Base-by-base conservation (phyloP, 495 filamentous ascomycete genomes). In the Aspergillus heteromorphus region DNA sequence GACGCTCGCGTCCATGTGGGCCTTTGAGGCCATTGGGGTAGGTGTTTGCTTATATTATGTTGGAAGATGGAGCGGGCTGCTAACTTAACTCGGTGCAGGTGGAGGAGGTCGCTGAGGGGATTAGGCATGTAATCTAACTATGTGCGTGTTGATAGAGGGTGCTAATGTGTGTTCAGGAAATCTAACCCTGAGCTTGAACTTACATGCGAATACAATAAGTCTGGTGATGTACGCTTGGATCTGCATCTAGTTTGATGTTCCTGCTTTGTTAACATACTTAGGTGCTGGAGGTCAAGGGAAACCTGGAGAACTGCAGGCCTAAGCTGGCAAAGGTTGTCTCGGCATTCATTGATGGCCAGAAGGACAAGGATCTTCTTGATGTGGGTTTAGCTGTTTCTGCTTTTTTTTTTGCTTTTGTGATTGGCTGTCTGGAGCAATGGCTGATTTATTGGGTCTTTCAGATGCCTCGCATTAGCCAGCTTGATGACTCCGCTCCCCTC, bases 331-430 rank as follows among this genome's bases (percentile, higher is more conserved):
- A 19, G 0, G 0, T 62, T 7, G 42, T 66, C 8, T 55, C 61
- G 1, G 23, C 29, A 2, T 64, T 63, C 19, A 61, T 70, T 41
- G 57, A 63, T 13, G 42, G 56, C 6, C 57, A 70, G 9, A 57
- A 36, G 11, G 48, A 57, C 16, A 64, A 65, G 27, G 61, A 70
- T 41, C 48, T 68, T 4, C 40, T 68, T 11, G 63, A 68, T 54
- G 67, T 70, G 54, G 17, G 60, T 42, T 9, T 50, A 2, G 5
- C 20, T 8, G 10, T 34, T 4, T 51, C 19, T 7, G 34, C 6
- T 1, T 36, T 14, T 23, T 17, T 21, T 43, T 9, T 7, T 14
- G 25, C 7, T 10, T 25, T 20, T 25, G 8, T 13, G 0, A 14
- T 45, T 4, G 1, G 5, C 19, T n/a, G n/a, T n/a, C n/a, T n/a